These are phyloP conservation scores for Papiliotrema nemorosa DNA, from an alignment of 1,284 basidiomycete species.

Conservation along the genomic window DNA sequence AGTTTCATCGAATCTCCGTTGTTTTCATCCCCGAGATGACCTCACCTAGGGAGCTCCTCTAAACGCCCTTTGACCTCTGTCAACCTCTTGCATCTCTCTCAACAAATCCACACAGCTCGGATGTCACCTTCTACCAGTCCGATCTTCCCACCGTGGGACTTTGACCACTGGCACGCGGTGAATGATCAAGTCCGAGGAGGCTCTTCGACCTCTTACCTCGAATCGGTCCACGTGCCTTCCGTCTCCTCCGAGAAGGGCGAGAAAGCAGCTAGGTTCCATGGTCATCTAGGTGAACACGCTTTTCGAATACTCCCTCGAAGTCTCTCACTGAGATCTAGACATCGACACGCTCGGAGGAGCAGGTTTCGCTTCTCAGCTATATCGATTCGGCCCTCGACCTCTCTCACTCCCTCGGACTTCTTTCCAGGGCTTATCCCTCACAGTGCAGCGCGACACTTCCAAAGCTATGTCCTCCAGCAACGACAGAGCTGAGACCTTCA, in stretches of 20 bases:
- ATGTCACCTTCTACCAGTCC: too few relatives aligned
- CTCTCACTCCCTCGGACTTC: constrained; percentile 23
- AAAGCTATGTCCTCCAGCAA: constrained; percentile 3
- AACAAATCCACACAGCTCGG: too few relatives aligned
- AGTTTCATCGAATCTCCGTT: too few relatives aligned
- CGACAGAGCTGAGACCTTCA: constrained; percentile 24
- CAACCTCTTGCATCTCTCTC: too few relatives aligned
- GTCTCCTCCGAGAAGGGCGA: neutral
- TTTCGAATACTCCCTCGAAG: too few relatives aligned
- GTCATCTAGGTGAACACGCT: constrained; percentile 36
- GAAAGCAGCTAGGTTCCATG: constrained; percentile 30
- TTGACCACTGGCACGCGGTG: constrained; percentile 45
- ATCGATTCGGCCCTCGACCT: constrained; percentile 36
- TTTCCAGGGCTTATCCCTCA: constrained; percentile 31
- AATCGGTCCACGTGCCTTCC: constrained; percentile 21
- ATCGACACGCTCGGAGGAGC: constrained; percentile 54
- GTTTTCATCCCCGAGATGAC: too few relatives aligned
- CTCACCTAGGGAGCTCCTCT: too few relatives aligned
- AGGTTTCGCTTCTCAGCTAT: constrained; percentile 54
- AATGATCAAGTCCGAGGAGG: constrained; percentile 53
- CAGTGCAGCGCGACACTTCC: constrained; percentile 19
- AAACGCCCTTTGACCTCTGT: too few relatives aligned
- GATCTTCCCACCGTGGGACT: constrained; percentile 40
- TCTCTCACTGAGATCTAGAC: constrained; percentile 39
- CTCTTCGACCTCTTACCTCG: constrained; percentile 46